phyloP scores from a whole-genome alignment of 2,329 filamentous ascomycete species.

The Leptographium radiaticola region DNA sequence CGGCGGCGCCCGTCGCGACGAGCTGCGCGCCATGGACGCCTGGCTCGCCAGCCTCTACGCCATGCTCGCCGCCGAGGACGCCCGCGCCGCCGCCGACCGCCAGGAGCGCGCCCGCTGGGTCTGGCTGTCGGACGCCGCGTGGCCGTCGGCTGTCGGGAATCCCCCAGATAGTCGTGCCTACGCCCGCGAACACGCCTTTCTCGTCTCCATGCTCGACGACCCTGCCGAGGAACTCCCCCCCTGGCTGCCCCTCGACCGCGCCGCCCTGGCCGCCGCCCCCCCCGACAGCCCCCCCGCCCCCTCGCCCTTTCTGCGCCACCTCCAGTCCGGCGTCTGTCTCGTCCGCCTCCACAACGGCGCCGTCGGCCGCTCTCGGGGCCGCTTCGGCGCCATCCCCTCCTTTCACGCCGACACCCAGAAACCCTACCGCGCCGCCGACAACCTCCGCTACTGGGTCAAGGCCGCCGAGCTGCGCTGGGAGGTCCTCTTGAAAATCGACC shows the following conservation, averaged over 20 bases:
- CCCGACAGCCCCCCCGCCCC: slow-evolving; percentile 28
- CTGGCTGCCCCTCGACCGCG: slow-evolving; percentile 47
- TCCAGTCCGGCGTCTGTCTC: slow-evolving; percentile 70
- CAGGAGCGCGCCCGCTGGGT: slow-evolving; percentile 61
- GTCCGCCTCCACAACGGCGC: slow-evolving; percentile 83
- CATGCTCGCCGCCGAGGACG: slow-evolving; percentile 66
- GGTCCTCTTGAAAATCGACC: slow-evolving; percentile 67
- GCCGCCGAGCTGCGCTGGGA: slow-evolving; percentile 92
- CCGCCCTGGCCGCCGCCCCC: slow-evolving; percentile 17
- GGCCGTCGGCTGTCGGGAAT: slow-evolving; percentile 31
- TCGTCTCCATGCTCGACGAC: slow-evolving; percentile 49
- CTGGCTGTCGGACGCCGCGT: slow-evolving; percentile 66
- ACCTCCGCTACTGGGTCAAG: slow-evolving; percentile 91
- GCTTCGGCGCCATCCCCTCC: slow-evolving; percentile 77
- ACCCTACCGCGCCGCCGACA: slow-evolving; percentile 87
- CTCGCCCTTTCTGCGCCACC: slow-evolving; percentile 57
- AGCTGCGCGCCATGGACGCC: slow-evolving; percentile 57
- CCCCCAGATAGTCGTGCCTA: slow-evolving; percentile 34
- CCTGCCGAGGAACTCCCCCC: slow-evolving; percentile 45
- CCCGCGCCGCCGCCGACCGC: slow-evolving; percentile 59
- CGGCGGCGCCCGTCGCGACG: slow-evolving; percentile 66
- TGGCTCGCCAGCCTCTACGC: slow-evolving; percentile 72
- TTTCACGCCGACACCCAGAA: slow-evolving; percentile 91
- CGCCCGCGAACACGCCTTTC: slow-evolving; percentile 69
- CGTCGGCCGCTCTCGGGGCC: slow-evolving; percentile 70